A percentile compares a stretch with the other conserved stretches of the same genome.
Conservation (phyloP, 2,329 filamentous ascomycete species). For the Penicillium sp. region DNA sequence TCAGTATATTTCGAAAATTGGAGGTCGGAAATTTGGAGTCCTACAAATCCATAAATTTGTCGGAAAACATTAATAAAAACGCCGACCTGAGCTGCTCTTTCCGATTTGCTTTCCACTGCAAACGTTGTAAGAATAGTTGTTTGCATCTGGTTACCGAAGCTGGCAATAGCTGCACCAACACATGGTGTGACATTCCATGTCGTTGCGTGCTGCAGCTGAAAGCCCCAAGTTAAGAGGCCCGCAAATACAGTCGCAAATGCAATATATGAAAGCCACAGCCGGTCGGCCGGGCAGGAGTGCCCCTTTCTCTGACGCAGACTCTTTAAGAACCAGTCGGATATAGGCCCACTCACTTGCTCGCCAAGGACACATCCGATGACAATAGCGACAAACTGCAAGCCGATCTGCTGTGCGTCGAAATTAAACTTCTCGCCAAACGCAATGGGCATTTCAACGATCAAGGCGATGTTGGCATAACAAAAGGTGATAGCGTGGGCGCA, state of each 20-base stretch:
- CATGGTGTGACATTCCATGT: conserved; percentile 60
- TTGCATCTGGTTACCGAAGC: conserved; percentile 61
- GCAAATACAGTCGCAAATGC: conserved; percentile 54
- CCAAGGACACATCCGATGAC: conserved; percentile 60
- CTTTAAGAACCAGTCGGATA: conserved; percentile 56
- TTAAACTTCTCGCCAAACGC: conserved; percentile 57
- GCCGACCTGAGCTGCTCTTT: conserved; percentile 56
- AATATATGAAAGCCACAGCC: conserved; percentile 59
- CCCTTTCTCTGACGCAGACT: conserved; percentile 25
- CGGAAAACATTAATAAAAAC: conserved; percentile 61
- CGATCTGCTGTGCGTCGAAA: conserved; percentile 59
- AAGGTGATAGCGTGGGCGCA: conserved; percentile 58
- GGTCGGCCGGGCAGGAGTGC: conserved; percentile 49
- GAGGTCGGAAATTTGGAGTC: conserved; percentile 18
- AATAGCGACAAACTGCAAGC: conserved; percentile 58
- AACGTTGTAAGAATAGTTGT: conserved; percentile 63
- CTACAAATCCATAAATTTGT: conserved; percentile 56
- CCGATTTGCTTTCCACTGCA: conserved; percentile 58
- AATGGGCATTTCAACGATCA: conserved; percentile 61
- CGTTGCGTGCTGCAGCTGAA: conserved; percentile 50
- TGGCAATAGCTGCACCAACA: conserved; percentile 54
- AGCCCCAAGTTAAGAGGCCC: conserved; percentile 57
- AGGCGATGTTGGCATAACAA: conserved; percentile 53
- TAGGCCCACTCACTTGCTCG: conserved; percentile 58
- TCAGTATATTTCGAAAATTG: not conserved